These are phyloP conservation scores for Boechera divaricarpa DNA, from an alignment of 345 rosid species.

Conservation along the genomic window DNA sequence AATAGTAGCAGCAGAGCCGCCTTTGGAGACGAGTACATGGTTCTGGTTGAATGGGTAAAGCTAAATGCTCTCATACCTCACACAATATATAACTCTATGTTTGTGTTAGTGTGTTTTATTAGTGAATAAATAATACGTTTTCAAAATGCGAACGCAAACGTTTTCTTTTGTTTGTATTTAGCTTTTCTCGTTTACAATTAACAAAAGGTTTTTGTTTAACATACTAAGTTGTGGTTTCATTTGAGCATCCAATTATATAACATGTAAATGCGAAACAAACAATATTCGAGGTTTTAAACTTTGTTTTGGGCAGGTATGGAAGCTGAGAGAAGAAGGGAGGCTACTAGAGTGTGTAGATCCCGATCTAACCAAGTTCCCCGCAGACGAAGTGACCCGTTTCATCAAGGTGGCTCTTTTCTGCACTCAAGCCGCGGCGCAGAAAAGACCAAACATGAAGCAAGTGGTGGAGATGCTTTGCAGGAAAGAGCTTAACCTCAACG, in stretches of 20 bases:
- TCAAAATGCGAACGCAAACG: constrained; percentile 3
- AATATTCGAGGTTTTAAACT: neutral
- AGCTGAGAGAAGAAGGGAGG: constrained; percentile 69
- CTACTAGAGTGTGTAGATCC: constrained; percentile 76
- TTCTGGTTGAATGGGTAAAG: constrained; percentile 92
- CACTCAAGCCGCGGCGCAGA: constrained; percentile 69
- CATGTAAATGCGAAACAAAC: neutral
- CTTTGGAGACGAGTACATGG: constrained; percentile 69
- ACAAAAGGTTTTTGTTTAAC: neutral
- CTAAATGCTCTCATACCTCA: constrained; percentile 14
- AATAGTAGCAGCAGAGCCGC: constrained; percentile 80
- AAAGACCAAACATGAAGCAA: constrained; percentile 86
- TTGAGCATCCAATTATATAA: neutral
- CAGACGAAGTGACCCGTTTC: constrained; percentile 65
- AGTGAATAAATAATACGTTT: neutral
- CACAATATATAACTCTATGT: constrained; percentile 3
- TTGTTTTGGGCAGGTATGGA: constrained; percentile 70
- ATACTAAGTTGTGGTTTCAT: neutral
- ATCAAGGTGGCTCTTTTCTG: constrained; percentile 86
- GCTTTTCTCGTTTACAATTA: neutral
- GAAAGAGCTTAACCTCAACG: constrained; percentile 69
- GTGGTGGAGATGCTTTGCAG: constrained; percentile 83
- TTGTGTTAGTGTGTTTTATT: neutral
- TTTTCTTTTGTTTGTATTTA: neutral
- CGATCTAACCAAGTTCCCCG: constrained; percentile 60